phyloP scores from a whole-genome alignment of 768 basidiomycete genomes.

The Scleroderma bovista region DNA sequence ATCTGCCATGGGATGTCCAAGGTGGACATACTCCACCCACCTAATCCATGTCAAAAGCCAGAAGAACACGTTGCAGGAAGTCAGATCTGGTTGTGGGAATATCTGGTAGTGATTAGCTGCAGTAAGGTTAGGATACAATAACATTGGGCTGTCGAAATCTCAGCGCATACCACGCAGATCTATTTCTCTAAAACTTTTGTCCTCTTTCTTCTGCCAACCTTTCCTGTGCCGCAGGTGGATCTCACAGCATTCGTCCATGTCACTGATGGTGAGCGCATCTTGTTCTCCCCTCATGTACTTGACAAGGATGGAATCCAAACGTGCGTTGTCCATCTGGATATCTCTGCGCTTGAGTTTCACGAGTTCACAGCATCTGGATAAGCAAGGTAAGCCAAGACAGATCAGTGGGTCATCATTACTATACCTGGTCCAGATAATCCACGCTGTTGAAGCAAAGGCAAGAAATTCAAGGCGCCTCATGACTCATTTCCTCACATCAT shows the following conservation, averaged over 20 bases:
- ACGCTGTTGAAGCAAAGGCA: neutral
- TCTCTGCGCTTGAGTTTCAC: slow-evolving; percentile 19
- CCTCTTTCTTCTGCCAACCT: slow-evolving; percentile 21
- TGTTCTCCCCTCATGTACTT: slow-evolving; percentile 2
- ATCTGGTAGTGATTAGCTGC: neutral
- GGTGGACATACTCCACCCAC: neutral
- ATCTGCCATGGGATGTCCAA: slow-evolving; percentile 5
- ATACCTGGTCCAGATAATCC: slow-evolving; percentile 1
- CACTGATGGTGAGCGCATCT: neutral
- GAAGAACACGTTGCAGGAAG: slow-evolving; percentile 6
- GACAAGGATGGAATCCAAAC: neutral
- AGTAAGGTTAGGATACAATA: neutral
- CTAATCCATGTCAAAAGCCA: too few species aligned
- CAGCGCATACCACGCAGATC: slow-evolving; percentile 9
- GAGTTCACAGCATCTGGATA: slow-evolving; percentile 27
- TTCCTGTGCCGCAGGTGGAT: slow-evolving; percentile 18
- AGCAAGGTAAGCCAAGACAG: neutral
- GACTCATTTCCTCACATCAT: neutral
- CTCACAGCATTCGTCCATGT: slow-evolving; percentile 14
- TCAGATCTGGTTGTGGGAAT: neutral
- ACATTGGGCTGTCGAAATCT: neutral
- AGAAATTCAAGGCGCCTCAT: neutral
- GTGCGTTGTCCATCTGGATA: slow-evolving; percentile 4
- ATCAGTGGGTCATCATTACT: too few species aligned
- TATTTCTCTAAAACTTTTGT: slow-evolving; percentile 19